Evolutionary conservation across 1,284 basidiomycete species (phyloP).

Genomic region (Salmacisia buchloeana): DNA sequence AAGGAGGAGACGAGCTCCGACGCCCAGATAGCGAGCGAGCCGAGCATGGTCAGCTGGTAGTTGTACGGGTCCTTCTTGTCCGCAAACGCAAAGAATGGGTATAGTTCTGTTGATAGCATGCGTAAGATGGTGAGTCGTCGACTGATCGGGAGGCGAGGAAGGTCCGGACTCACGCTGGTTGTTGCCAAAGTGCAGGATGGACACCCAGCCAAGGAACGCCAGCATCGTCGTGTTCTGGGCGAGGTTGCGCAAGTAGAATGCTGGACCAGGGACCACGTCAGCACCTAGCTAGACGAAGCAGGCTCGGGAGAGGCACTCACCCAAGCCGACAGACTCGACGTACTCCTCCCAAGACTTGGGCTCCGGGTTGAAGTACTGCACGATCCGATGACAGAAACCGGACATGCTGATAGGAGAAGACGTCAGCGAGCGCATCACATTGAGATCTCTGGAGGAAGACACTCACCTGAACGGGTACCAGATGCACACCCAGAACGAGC

Average conservation of each 20-base stretch:
- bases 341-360: constrained; percentile 56
- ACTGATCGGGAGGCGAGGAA: neutral
- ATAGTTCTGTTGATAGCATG: constrained; percentile 54
- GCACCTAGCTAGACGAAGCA: neutral
- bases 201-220: constrained; percentile 54
- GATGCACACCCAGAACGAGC: constrained; percentile 56
- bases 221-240: constrained; percentile 59
- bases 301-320: neutral
- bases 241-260: constrained; percentile 57
- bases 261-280: constrained; percentile 14
- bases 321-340: constrained; percentile 53
- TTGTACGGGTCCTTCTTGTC: constrained; percentile 58
- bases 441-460: neutral
- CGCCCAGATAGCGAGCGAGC: constrained; percentile 57
- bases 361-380: constrained; percentile 54
- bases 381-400: constrained; percentile 50
- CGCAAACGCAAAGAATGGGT: constrained; percentile 59
- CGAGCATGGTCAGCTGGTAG: constrained; percentile 57
- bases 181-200: constrained; percentile 56
- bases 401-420: constrained; percentile 52
- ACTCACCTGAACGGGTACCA: constrained; percentile 55
- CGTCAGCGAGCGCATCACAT: neutral
- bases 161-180: constrained; percentile 46
- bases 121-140: neutral
- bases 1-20: constrained; percentile 56